Evolutionary conservation across 768 basidiomycete genomes (phyloP), one percentile per base, ranked within the genome.

Genomic region (Tylopilus intermedius): DNA sequence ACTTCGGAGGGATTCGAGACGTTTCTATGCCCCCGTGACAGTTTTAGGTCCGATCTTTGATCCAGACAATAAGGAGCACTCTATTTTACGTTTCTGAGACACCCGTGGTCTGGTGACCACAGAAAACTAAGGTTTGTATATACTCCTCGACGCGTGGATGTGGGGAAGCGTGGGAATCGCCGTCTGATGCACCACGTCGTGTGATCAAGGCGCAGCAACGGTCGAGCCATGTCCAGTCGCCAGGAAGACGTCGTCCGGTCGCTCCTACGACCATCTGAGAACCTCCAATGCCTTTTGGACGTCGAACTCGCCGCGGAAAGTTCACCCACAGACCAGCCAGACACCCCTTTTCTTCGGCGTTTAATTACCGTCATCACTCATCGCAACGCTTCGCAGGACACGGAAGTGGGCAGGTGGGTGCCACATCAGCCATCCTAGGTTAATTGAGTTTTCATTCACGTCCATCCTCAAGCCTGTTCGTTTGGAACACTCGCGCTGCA

Each of bases 331-430:
- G 33, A n/a, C 24, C 48, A 8, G 38, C 27, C 42, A 7, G 26
- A 29, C 39, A n/a, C 24, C 38, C 56, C 50, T 14, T 11, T 33
- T 14, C 11, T 33, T 43, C 54, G 39, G 2, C 53, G 43, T 13
- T 26, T 55, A 51, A 69, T 82, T 42, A 81, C 77, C 8, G 71
- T 84, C 14, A 67, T 84, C 21, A 69, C 74, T 1, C 83, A 82
- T 55, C 74, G 67, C 53, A 69, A 73, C 58, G 64, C 71, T 47
- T 67, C 67, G 59, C 67, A 69, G 46, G 65, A 70, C 18, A 67
- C 67, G n/a, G 81, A 83, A 56, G 74, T 82, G 62, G 83, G 78
- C 56, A 74, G 80, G 82, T 82, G 51, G 39, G 74, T 67, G n/a
- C 22, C n/a, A 33, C 30, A 29, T 7, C 9, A 14, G 33, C 13